phyloP scores from a whole-genome alignment of 2,329 filamentous ascomycete genomes.

The Fusarium foetens region DNA sequence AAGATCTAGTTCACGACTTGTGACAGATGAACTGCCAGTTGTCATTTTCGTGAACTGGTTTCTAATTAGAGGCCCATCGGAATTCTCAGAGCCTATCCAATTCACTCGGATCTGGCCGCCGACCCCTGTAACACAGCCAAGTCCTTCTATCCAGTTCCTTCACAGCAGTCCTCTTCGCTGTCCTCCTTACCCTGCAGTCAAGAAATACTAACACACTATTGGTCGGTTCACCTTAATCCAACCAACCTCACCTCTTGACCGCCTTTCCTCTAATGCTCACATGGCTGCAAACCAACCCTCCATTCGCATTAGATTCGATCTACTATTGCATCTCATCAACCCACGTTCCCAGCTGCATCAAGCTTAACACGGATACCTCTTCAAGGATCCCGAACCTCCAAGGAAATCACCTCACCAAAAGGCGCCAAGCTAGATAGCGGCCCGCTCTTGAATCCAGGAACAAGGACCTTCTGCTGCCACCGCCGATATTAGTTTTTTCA shows the following conservation, averaged over 20 bases:
- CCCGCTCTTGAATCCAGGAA: constrained; percentile 42
- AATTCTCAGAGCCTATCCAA: not conserved
- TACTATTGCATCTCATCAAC: constrained; percentile 21
- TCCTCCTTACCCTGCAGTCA: constrained; percentile 27
- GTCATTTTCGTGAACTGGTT: constrained; percentile 9
- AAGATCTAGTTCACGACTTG: not conserved
- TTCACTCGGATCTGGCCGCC: constrained; percentile 11
- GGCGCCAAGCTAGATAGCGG: constrained; percentile 36
- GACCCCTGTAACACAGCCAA: constrained; percentile 15
- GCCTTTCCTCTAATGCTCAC: constrained; percentile 39
- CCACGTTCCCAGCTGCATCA: constrained; percentile 21
- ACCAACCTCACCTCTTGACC: constrained; percentile 32
- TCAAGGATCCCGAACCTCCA: constrained; percentile 10
- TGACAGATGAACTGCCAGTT: constrained; percentile 20
- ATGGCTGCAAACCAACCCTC: constrained; percentile 22
- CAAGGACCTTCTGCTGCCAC: constrained; percentile 35
- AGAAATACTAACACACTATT: constrained; percentile 8
- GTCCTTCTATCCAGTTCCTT: constrained; percentile 8
- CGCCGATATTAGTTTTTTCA: constrained; percentile 17
- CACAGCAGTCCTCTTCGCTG: not conserved
- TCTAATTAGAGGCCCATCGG: constrained; percentile 17
- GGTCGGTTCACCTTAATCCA: not conserved
- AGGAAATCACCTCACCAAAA: constrained; percentile 12
- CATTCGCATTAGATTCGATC: constrained; percentile 33
- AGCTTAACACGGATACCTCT: constrained; percentile 14